Base-by-base conservation (phyloP, 805 yeast genomes). In the Yarrowia deformans region DNA sequence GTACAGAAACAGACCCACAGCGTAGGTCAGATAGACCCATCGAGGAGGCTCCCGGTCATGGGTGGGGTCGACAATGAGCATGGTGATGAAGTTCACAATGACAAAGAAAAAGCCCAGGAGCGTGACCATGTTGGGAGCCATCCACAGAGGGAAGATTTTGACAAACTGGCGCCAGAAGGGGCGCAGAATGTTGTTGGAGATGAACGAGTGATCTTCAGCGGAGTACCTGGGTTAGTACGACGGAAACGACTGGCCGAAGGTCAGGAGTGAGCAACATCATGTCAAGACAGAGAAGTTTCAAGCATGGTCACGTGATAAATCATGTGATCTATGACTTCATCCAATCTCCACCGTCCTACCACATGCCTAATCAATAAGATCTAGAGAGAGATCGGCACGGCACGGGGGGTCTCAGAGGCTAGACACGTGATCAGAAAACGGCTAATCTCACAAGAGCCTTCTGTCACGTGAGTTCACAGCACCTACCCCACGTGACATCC, bases 81-180 rank as follows among this genome's bases (percentile, higher is more conserved):
- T 91, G 7, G 90, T 81, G 7, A 83, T 66, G 70, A 90, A 81
- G 74, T 93, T 90, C 56, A 84, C 75, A 14, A 90, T 73, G 52
- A 93, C 86, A 77, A 93, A 94, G 34, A 83, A 74, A 71, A 94
- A 83, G 0, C 98, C 98, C 13, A 85, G 80, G 37, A 94, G 80
- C 0, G 98, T 94, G 68, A 72, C 74, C 73, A 71, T 45, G 70
- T 72, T 71, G 19, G 73, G 73, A 13, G 98, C 98, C 89, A 94
- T 87, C 85, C 88, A 88, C 71, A 84, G 69, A 1, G 98, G 98
- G 80, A 93, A 91, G 43, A 91, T 80, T 56, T 81, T 77, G 42
- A 89, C 93, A 76, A 92, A 89, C 71, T 82, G 78, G 67, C 82
- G 79, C 95, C 97, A 94, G 82, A 92, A 93, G 67, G 89, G 91